Percentiles rank a stretch among this genome's conserved stretches.
Conservation (phyloP, 306 rosid genomes). For the peach (Prunus persica) region DNA sequence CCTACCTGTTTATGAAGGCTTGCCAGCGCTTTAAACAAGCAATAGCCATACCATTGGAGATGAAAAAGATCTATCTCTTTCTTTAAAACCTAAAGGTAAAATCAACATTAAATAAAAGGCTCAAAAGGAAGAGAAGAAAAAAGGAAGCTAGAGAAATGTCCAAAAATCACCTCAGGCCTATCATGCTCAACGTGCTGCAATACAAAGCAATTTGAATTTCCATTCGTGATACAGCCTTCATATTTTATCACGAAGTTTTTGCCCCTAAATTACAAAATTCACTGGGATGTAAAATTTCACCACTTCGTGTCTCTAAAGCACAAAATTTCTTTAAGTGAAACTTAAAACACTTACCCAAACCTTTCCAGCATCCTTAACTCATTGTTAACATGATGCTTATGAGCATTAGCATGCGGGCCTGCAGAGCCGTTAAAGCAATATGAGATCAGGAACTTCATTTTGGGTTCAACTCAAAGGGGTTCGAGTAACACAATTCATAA, state of each 20-base stretch:
- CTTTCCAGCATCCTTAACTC: slow-evolving; percentile 72
- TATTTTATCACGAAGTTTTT: slow-evolving; percentile 53
- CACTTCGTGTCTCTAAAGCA: neutral
- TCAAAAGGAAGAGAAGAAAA: neutral
- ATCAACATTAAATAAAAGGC: slow-evolving; percentile 5
- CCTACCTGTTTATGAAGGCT: slow-evolving; percentile 83
- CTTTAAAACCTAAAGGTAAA: slow-evolving; percentile 63
- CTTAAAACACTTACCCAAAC: slow-evolving; percentile 51
- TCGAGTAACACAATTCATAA: neutral
- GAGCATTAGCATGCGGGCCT: slow-evolving; percentile 71
- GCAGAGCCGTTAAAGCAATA: slow-evolving; percentile 23
- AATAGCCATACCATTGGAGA: slow-evolving; percentile 81
- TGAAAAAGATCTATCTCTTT: slow-evolving; percentile 60
- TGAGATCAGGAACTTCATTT: slow-evolving; percentile 1
- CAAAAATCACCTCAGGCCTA: slow-evolving; percentile 75
- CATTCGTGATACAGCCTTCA: slow-evolving; percentile 49
- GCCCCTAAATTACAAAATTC: slow-evolving; percentile 47
- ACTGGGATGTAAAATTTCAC: slow-evolving; percentile 10
- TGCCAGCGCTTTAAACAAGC: slow-evolving; percentile 79
- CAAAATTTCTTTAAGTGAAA: neutral
- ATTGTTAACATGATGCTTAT: slow-evolving; percentile 50
- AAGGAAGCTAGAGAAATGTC: neutral
- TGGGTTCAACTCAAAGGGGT: slow-evolving; percentile 4
- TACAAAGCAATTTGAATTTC: slow-evolving; percentile 56
- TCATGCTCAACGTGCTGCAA: slow-evolving; percentile 84